These are phyloP conservation scores for Pterula multifida DNA, from an alignment of 1,284 basidiomycete genomes.

Conservation along the genomic window DNA sequence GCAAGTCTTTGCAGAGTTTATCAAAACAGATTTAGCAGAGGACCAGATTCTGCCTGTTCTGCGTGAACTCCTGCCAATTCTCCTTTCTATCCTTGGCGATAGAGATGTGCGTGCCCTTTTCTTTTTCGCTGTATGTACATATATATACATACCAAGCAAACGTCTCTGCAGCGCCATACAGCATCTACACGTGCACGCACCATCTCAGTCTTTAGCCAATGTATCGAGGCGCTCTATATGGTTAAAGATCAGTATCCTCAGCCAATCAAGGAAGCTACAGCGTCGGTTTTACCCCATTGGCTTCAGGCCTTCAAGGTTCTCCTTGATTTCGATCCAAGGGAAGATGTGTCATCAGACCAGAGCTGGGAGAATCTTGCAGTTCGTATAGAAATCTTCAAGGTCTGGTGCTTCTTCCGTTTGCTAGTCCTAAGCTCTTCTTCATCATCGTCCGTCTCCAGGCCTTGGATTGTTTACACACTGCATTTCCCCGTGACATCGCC, in stretches of 20 bases:
- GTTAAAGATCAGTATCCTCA: constrained; percentile 88
- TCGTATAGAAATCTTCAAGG: constrained; percentile 72
- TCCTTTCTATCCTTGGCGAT: constrained; percentile 74
- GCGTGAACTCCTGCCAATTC: constrained; percentile 71
- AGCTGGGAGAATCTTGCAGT: constrained; percentile 75
- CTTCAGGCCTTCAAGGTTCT: constrained; percentile 75
- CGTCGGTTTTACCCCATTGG: constrained; percentile 81
- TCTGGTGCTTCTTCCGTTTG: constrained; percentile 19
- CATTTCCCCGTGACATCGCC: constrained; percentile 60
- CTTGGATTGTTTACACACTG: constrained; percentile 60
- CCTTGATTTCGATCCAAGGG: constrained; percentile 49
- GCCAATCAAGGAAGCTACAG: constrained; percentile 73
- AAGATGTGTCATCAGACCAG: constrained; percentile 39
- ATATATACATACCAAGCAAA: constrained; percentile 3
- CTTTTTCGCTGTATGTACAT: constrained; percentile 6
- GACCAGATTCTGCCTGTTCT: constrained; percentile 87
- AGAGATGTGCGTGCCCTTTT: constrained; percentile 39
- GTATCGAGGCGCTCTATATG: constrained; percentile 84
- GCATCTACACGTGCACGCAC: constrained; percentile 75
- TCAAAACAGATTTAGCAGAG: constrained; percentile 82
- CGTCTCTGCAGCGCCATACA: constrained; percentile 46
- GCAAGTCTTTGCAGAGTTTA: constrained; percentile 88
- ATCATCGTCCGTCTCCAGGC: constrained; percentile 31
- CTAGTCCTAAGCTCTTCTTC: constrained; percentile 3
- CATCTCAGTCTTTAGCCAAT: constrained; percentile 84